Conservation (phyloP, 1,139 yeast genomes). For the Protomyces pachydermus region DNA sequence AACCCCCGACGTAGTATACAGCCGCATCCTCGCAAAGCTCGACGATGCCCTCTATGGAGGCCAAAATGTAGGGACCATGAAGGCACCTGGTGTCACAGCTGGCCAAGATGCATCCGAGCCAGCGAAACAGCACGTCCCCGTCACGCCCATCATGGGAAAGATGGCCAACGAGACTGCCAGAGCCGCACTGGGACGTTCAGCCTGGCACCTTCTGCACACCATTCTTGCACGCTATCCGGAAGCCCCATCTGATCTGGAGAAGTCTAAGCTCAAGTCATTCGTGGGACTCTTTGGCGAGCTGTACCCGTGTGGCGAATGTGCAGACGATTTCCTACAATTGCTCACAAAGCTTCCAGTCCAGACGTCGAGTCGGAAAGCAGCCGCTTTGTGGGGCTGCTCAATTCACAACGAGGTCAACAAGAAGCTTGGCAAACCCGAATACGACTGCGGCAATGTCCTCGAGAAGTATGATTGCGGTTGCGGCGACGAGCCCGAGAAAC, state of each 20-base stretch:
- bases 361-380: slow-evolving; percentile 65
- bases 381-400: slow-evolving; percentile 94
- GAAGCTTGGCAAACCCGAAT: slow-evolving; percentile 60
- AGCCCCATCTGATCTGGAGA: slow-evolving; percentile 59
- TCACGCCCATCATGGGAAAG: slow-evolving; percentile 65
- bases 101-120: background rate
- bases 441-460: slow-evolving; percentile 76
- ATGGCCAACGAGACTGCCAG: slow-evolving; percentile 61
- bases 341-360: slow-evolving; percentile 79
- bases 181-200: slow-evolving; percentile 78
- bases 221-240: slow-evolving; percentile 89
- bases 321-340: slow-evolving; percentile 74
- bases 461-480: slow-evolving; percentile 97
- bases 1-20: too few species aligned
- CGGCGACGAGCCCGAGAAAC: slow-evolving; percentile 38
- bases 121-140: background rate
- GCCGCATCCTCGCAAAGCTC: too few species aligned
- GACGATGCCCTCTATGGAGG: too few species aligned
- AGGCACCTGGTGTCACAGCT: too few species aligned
- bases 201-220: slow-evolving; percentile 84
- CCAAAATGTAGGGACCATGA: too few species aligned
- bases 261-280: slow-evolving; percentile 54
- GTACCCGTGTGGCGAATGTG: slow-evolving; percentile 44
- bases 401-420: slow-evolving; percentile 85
- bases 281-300: slow-evolving; percentile 42